phyloP scores from a whole-genome alignment of 1,284 basidiomycete genomes.

The Ustilago shanxiensis region DNA sequence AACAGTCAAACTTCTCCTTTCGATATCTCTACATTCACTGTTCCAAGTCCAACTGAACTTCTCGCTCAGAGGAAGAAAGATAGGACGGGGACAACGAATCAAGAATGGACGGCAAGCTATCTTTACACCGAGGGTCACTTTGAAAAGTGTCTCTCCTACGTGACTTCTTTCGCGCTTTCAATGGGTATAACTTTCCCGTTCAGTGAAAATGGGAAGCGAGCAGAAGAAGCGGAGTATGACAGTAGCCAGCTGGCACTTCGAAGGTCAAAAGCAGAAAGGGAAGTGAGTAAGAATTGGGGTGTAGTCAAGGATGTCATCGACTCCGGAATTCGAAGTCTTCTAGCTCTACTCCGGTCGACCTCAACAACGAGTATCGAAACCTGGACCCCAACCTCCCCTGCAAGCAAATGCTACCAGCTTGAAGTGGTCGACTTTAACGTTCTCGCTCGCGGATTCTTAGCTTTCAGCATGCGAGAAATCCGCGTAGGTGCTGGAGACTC shows the following conservation, averaged over 20 bases:
- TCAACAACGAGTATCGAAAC: neutral
- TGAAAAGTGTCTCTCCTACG: slow-evolving; percentile 39
- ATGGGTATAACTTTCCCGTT: slow-evolving; percentile 28
- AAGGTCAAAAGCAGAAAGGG: slow-evolving; percentile 32
- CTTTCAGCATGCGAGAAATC: slow-evolving; percentile 33
- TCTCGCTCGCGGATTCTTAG: slow-evolving; percentile 24
- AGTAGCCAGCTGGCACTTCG: slow-evolving; percentile 25
- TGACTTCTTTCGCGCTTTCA: slow-evolving; percentile 29
- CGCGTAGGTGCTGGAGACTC: slow-evolving; percentile 40
- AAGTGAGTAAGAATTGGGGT: slow-evolving; percentile 50
- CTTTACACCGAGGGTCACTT: slow-evolving; percentile 37
- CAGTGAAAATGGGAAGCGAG: neutral
- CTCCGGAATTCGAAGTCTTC: slow-evolving; percentile 29
- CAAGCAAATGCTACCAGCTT: neutral
- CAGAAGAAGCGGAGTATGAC: slow-evolving; percentile 15
- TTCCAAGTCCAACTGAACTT: slow-evolving; percentile 18
- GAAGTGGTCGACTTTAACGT: neutral
- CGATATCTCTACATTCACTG: neutral
- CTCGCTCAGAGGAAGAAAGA: slow-evolving; percentile 13
- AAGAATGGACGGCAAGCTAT: slow-evolving; percentile 49
- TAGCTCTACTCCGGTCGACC: slow-evolving; percentile 6
- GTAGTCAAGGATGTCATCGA: slow-evolving; percentile 46
- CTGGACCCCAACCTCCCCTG: slow-evolving; percentile 14
- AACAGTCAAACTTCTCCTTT: slow-evolving; percentile 8
- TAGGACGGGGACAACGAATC: slow-evolving; percentile 27